These are phyloP conservation scores for Linum lewisii DNA, from an alignment of 345 rosid genomes.

Conservation along the genomic window DNA sequence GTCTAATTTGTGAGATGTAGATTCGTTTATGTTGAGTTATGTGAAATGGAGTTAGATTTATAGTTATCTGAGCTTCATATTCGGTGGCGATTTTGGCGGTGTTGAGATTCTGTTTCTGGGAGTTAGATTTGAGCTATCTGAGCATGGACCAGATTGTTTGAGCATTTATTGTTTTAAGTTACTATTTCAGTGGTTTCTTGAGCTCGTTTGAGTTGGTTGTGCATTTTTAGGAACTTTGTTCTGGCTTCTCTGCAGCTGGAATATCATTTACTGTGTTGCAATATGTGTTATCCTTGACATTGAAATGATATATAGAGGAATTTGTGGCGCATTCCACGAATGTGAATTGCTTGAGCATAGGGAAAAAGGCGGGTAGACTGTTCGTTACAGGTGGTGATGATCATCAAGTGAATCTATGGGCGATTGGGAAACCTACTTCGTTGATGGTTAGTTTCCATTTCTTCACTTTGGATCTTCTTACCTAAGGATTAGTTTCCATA, in stretches of 20 bases:
- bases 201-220: not conserved
- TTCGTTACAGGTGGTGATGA: conserved; percentile 90
- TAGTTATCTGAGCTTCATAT: not conserved
- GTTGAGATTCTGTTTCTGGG: too few species aligned
- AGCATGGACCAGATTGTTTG: not conserved
- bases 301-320: conserved; percentile 55
- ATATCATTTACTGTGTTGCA: too few species aligned
- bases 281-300: conserved; percentile 29
- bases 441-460: conserved; percentile 48
- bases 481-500: not conserved
- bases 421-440: conserved; percentile 77
- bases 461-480: not conserved
- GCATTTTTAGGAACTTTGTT: not conserved
- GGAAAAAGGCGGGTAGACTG: conserved; percentile 70
- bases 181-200: not conserved
- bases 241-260: not conserved
- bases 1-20: not conserved
- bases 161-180: not conserved
- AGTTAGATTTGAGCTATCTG: not conserved
- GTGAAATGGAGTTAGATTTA: not conserved
- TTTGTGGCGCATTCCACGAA: conserved; percentile 82
- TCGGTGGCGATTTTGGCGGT: too few species aligned
- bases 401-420: conserved; percentile 84
- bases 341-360: conserved; percentile 74
- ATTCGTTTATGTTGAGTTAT: conserved; percentile 1